Conservation (phyloP, 164 flowering plant genomes). For the Cinnamomum micranthum region DNA sequence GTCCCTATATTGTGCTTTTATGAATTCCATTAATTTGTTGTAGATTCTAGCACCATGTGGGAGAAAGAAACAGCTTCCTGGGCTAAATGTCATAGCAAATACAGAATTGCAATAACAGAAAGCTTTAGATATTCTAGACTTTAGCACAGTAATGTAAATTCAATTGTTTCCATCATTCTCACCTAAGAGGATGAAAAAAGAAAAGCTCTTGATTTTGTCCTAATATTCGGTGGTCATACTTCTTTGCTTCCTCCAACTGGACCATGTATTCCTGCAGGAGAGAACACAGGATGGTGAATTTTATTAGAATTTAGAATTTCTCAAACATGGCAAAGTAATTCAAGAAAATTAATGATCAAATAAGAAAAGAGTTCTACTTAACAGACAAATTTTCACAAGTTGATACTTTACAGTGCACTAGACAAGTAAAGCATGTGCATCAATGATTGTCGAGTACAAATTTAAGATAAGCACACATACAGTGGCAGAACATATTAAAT, state of each 20-base stretch:
- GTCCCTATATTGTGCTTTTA: constrained; percentile 58
- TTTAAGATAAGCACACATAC: too few species aligned
- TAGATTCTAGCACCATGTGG: constrained; percentile 86
- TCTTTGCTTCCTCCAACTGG: constrained; percentile 83
- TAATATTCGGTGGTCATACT: constrained; percentile 81
- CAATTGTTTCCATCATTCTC: background rate
- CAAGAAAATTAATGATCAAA: too few species aligned
- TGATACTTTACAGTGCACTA: too few species aligned
- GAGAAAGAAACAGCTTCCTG: constrained; percentile 98
- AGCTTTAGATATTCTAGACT: background rate
- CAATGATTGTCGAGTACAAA: too few species aligned
- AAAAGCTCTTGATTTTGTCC: constrained; percentile 94
- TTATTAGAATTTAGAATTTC: background rate
- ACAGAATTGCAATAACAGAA: background rate
- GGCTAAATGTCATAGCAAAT: constrained; percentile 46
- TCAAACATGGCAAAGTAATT: too few species aligned
- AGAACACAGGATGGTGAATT: background rate
- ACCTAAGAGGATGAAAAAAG: constrained; percentile 94
- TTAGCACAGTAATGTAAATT: background rate
- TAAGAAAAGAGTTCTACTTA: too few species aligned
- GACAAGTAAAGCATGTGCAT: too few species aligned
- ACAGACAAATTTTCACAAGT: too few species aligned
- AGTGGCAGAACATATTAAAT: too few species aligned
- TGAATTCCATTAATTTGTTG: constrained; percentile 85
- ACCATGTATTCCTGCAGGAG: constrained; percentile 62